Conservation (phyloP, 1,139 yeast species). For the Lodderomyces jiufengensis region DNA sequence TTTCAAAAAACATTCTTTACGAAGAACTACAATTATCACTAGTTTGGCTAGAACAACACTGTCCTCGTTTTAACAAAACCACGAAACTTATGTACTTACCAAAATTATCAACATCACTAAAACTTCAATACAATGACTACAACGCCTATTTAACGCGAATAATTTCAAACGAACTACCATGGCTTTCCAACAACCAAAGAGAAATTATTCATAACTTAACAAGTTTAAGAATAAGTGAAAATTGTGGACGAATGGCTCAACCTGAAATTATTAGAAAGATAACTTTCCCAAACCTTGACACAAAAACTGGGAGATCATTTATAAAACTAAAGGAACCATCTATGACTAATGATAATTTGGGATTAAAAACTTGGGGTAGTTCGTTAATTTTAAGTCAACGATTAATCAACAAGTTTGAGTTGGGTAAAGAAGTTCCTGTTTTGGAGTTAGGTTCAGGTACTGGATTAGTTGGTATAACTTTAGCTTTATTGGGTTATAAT, state of each 20-base stretch:
- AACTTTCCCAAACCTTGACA: constrained; percentile 29
- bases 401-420: constrained; percentile 40
- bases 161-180: constrained; percentile 51
- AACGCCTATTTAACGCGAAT: constrained; percentile 65
- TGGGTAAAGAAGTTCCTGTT: constrained; percentile 28
- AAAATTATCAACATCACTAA: constrained; percentile 21
- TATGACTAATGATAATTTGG: constrained; percentile 79
- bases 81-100: constrained; percentile 27
- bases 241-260: constrained; percentile 83
- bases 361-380: constrained; percentile 96
- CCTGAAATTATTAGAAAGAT: constrained; percentile 63
- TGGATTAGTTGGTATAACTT: constrained; percentile 78
- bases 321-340: constrained; percentile 75
- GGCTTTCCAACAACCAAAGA: constrained; percentile 35
- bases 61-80: constrained; percentile 30
- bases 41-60: constrained; percentile 38
- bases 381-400: constrained; percentile 66
- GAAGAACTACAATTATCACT: constrained; percentile 25
- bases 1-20: constrained; percentile 14
- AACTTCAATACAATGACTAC: constrained; percentile 21
- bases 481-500: constrained; percentile 47
- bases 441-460: constrained; percentile 93
- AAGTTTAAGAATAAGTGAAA: constrained; percentile 68
- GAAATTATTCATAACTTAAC: constrained; percentile 49
- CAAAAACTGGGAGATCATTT: constrained; percentile 12